A percentile compares a stretch with the other conserved stretches of the same genome.
Evolutionary conservation across 2,329 filamentous ascomycete genomes (phyloP).

Genomic region (Penicillium sp.): DNA sequence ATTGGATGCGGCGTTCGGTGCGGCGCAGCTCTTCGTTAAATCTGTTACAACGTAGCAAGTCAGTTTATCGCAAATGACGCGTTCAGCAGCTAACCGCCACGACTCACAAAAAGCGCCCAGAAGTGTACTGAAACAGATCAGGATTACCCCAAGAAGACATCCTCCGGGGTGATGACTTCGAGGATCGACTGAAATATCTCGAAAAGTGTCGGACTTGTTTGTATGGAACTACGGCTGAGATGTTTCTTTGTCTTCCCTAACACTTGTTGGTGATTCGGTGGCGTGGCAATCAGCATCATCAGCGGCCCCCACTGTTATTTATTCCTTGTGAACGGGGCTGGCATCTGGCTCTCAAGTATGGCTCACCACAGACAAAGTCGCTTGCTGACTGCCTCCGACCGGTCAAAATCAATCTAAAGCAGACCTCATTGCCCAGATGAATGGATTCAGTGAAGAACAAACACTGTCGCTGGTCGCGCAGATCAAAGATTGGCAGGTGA

Average conservation of each 20-base stretch:
- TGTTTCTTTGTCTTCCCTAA: neutral
- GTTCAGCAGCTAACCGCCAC: neutral
- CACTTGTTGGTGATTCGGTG: neutral
- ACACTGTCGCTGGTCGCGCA: constrained; percentile 36
- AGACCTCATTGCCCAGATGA: neutral
- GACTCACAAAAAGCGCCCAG: constrained; percentile 26
- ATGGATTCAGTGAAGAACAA: constrained; percentile 47
- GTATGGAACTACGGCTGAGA: neutral
- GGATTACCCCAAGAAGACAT: neutral
- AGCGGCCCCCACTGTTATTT: neutral
- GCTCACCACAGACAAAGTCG: neutral
- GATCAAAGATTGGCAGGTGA: constrained; percentile 48
- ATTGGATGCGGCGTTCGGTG: constrained; percentile 23
- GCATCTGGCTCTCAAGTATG: neutral
- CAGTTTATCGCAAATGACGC: neutral
- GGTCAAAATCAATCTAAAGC: neutral
- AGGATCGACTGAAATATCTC: neutral
- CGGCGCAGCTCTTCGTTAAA: constrained; percentile 24
- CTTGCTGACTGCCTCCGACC: neutral
- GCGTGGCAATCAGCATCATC: neutral
- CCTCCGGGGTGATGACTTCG: neutral
- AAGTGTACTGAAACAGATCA: constrained; percentile 20
- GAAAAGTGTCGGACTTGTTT: neutral
- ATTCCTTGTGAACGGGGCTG: neutral
- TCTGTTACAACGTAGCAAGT: neutral